Conservation (phyloP, 176 grass and related monocot species). For the Bothriochloa decipiens region DNA sequence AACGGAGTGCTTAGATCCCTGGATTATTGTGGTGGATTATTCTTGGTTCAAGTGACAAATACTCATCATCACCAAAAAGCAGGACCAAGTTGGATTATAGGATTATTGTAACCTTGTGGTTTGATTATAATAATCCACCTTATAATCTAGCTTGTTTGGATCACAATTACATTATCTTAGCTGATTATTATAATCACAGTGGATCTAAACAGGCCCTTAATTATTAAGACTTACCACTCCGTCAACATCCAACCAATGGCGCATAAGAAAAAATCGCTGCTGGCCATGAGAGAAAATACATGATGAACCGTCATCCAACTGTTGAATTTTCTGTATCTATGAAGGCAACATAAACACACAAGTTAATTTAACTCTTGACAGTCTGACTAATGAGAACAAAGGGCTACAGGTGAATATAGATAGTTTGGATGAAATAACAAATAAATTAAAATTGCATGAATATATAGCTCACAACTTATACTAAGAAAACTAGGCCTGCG, state of each 20-base stretch:
- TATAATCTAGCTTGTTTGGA: not conserved
- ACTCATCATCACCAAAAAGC: not conserved
- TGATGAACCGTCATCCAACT: conserved; percentile 68
- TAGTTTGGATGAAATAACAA: conserved; percentile 3
- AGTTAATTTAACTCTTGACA: conserved; percentile 2
- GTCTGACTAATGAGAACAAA: conserved; percentile 27
- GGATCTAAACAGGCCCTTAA: not conserved
- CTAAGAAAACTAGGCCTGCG: too few relatives aligned
- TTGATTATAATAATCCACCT: not conserved
- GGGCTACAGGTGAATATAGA: conserved; percentile 8
- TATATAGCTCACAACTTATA: not conserved
- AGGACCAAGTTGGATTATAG: not conserved
- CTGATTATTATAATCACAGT: not conserved
- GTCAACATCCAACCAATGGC: conserved; percentile 68
- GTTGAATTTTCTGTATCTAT: conserved; percentile 73
- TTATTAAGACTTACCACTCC: conserved; percentile 65
- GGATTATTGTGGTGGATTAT: not conserved
- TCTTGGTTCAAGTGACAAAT: not conserved
- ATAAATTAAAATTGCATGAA: not conserved
- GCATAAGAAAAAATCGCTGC: conserved; percentile 76
- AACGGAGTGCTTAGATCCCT: not conserved
- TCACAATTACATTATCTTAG: not conserved
- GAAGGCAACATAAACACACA: conserved; percentile 35
- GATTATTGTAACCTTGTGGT: not conserved
- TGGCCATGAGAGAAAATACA: conserved; percentile 75